Percentiles rank a stretch among this genome's conserved stretches.
Evolutionary conservation across 495 filamentous ascomycete genomes (phyloP).

Genomic region (Penicillium chermesinum): DNA sequence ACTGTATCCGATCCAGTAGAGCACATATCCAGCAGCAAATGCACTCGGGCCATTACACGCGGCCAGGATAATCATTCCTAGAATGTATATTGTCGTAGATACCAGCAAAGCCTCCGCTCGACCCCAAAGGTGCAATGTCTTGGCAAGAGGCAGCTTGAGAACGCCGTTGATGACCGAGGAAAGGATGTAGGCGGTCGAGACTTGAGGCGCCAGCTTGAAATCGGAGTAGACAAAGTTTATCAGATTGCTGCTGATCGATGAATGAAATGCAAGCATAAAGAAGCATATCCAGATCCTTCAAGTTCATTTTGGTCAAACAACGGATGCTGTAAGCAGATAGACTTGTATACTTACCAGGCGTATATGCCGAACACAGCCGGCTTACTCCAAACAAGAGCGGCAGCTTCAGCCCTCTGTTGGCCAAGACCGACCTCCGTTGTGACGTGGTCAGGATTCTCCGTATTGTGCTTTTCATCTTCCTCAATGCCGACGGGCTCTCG

Average conservation of each 20-base stretch:
- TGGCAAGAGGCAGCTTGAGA: constrained; percentile 61
- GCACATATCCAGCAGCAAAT: constrained; percentile 47
- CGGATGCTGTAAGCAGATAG: constrained; percentile 11
- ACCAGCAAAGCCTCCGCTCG: constrained; percentile 48
- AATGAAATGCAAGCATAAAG: constrained; percentile 40
- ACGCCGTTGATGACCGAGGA: constrained; percentile 58
- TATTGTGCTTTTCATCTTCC: constrained; percentile 23
- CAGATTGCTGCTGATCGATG: constrained; percentile 29
- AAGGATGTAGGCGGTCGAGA: constrained; percentile 33
- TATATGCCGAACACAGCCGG: constrained; percentile 30
- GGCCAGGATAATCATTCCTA: constrained; percentile 46
- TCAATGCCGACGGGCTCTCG: constrained; percentile 11
- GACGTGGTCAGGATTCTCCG: constrained; percentile 18
- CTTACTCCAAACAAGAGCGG: constrained; percentile 38
- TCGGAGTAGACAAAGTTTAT: constrained; percentile 34
- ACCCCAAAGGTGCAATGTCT: constrained; percentile 65
- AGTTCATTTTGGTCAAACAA: neutral
- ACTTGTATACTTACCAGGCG: constrained; percentile 27
- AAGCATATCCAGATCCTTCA: constrained; percentile 40
- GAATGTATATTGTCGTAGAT: constrained; percentile 28
- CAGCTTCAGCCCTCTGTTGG: constrained; percentile 41
- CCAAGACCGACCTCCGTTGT: constrained; percentile 28
- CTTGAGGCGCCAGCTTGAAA: constrained; percentile 34
- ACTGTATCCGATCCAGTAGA: constrained; percentile 56
- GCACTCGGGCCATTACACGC: constrained; percentile 39